A percentile compares a stretch with the other conserved stretches of the same genome.
Evolutionary conservation across 148 eudicot species (phyloP).

Genomic region (Heliosperma pusillum): DNA sequence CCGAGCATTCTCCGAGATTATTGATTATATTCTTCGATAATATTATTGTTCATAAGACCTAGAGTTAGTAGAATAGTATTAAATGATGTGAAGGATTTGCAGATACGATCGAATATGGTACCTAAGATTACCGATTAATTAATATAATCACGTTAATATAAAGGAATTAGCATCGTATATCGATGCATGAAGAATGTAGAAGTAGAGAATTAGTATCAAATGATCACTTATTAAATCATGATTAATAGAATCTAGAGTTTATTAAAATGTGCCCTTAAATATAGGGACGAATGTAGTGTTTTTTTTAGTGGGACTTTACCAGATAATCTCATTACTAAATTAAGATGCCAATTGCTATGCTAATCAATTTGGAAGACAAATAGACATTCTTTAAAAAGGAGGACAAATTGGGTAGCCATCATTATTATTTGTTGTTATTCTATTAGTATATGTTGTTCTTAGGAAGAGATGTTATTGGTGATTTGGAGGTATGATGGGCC

Average conservation of each 20-base stretch:
- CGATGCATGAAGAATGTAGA: neutral
- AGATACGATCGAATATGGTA: constrained; percentile 12
- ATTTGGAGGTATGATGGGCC: too few species aligned
- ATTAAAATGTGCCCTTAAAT: neutral
- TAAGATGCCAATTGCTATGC: neutral
- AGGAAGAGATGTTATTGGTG: too few species aligned
- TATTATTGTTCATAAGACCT: too few species aligned
- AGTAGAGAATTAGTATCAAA: neutral
- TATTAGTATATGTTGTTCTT: too few species aligned
- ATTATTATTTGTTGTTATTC: too few species aligned
- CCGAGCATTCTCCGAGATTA: too few species aligned
- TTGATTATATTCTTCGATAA: too few species aligned
- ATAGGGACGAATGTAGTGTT: constrained; percentile 8
- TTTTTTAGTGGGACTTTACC: constrained; percentile 13
- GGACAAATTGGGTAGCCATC: too few species aligned
- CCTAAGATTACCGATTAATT: neutral
- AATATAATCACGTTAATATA: neutral
- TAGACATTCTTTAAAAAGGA: too few species aligned
- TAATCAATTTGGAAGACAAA: too few species aligned
- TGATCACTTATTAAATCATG: neutral
- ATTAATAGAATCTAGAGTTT: neutral
- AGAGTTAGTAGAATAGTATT: neutral
- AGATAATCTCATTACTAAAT: neutral
- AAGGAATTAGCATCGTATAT: constrained; percentile 8
- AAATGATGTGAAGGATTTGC: neutral